Conservation (phyloP, 2,329 filamentous ascomycete genomes). For the Verticillium klebahnii region DNA sequence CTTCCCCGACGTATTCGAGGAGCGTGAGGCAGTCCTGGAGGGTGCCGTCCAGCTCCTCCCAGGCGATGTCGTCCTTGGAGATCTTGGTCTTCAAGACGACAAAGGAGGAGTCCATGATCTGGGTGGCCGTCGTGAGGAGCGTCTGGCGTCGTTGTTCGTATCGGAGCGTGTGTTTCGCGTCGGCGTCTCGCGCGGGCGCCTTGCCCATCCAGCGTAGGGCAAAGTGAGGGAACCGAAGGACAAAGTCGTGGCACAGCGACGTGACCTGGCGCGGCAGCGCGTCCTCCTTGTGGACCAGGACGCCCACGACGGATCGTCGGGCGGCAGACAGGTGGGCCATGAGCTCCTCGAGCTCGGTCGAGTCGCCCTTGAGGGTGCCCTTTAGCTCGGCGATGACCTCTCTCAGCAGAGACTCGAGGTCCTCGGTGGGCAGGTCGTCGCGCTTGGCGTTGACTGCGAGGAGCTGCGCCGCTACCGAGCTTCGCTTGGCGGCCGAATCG, state of each 20-base stretch:
- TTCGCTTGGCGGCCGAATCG: constrained; percentile 45
- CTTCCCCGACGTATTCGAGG: constrained; percentile 46
- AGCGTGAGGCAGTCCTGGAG: constrained; percentile 52
- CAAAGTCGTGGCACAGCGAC: constrained; percentile 47
- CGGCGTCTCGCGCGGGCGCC: constrained; percentile 43
- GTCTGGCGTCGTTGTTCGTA: constrained; percentile 57
- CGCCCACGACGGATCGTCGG: constrained; percentile 47
- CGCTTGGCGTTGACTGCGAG: constrained; percentile 49
- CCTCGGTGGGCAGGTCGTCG: constrained; percentile 24
- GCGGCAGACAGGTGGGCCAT: constrained; percentile 51
- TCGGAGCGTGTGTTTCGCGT: constrained; percentile 53
- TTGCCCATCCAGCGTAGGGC: constrained; percentile 58
- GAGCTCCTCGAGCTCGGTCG: constrained; percentile 56
- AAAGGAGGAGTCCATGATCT: constrained; percentile 56
- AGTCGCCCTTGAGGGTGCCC: constrained; percentile 54
- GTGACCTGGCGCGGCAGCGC: constrained; percentile 14
- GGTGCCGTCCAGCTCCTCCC: constrained; percentile 52
- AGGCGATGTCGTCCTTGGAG: constrained; percentile 40
- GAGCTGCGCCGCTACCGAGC: constrained; percentile 49
- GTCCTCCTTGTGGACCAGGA: constrained; percentile 28
- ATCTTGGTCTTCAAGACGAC: constrained; percentile 51
- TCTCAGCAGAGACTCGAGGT: constrained; percentile 36
- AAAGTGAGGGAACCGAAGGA: constrained; percentile 57
- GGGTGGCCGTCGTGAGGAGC: constrained; percentile 46
- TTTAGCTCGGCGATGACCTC: constrained; percentile 52